Base-by-base conservation (phyloP, 2,329 filamentous ascomycete species). In the Alternaria consortialis region DNA sequence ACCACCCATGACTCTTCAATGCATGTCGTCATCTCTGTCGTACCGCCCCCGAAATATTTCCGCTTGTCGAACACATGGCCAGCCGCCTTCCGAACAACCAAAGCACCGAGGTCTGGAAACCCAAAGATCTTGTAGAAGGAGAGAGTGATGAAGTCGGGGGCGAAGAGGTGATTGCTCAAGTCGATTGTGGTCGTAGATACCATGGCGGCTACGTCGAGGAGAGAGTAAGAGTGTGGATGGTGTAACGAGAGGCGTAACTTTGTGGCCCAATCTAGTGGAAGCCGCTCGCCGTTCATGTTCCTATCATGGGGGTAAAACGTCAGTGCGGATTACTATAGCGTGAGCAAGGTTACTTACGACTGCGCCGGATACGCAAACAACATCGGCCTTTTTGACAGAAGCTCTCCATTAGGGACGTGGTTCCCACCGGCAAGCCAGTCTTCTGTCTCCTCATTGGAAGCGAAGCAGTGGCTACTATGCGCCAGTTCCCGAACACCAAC, bases 101-200 rank as follows among this genome's bases (percentile, higher is more conserved):
- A 80, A 1, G 89, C 93, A 1, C 94, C 94, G 1, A 98, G 83
- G 73, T 97, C 92, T 0, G 94, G 94, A 66, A 97, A 97, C 1
- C 94, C 94, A 76, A 97, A 98, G 13, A 97, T 94, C 77, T 98
- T 98, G 80, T 97, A 96, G 67, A 98, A 90, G 74, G 94, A 97
- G 29, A 97, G 73, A 0, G 91, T 89, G 0, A 87, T 88, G 65
- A 97, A 97, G 75, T 98, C 94, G 0, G 94, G 91, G 0, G 88
- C 86, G 11, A 81, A 79, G 66, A 82, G 83, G 17, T 86, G 83
- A 9, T 88, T 80, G 31, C 79, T 80, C 42, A 91, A 84, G 55
- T 85, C 81, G 52, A 91, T 79, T 7, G 84, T 84, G 42, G 81
- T 84, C 4, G 88, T 90, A 70, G 87, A 88, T n/a, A 87, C 86